Base-by-base conservation (phyloP, 768 basidiomycete genomes). In the Mrakia blollopis region DNA sequence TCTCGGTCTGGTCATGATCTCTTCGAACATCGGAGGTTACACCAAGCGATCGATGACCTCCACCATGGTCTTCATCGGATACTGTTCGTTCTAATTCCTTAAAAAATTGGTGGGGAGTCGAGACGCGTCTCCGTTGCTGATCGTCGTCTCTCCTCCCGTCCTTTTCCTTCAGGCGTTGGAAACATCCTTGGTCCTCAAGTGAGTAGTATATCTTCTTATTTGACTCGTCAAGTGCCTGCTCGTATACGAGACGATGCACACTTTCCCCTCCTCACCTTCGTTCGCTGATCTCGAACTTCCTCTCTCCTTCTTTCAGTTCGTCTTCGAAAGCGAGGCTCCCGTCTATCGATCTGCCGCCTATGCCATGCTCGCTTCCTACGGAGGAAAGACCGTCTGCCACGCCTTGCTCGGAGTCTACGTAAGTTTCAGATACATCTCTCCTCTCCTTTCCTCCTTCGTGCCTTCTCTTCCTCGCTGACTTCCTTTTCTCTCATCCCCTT, bases 1-100 rank as follows among this genome's bases (percentile, higher is more conserved):
- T 28, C 81, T 83, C 44, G 83, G 83, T 78, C 80, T 84, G 57
- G 83, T 84, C 75, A 84, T 84, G 83, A 80, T 84, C 72, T 81
- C 81, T 0, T 80, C 80, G 75, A 84, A 82, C 78, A 81, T 83
- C 74, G 82, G 81, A 68, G 79, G 76, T 0, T 83, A 83, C 79
- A 80, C 82, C 50, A 81, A 81, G 72, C 79, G 81, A 67, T 71
- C 80, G 52, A 80, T 84, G 76, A 80, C 81, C 44, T 82, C 81
- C 0, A 79, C 80, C 30, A 82, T 81, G 79, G 80, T 83, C 75
- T 84, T 83, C 44, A 76, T 81, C 61, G 82, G 79, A 16, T 84
- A 83, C 80, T 82, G 80, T 61, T 81, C 69, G 9, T 71, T 32
- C 28, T 9, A n/a, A n/a, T n/a, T n/a, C n/a, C n/a, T n/a, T n/a